Percentiles rank a stretch among this genome's conserved stretches.
phyloP scores from a whole-genome alignment of 1,284 basidiomycete species.

The Trichosporon sp. region DNA sequence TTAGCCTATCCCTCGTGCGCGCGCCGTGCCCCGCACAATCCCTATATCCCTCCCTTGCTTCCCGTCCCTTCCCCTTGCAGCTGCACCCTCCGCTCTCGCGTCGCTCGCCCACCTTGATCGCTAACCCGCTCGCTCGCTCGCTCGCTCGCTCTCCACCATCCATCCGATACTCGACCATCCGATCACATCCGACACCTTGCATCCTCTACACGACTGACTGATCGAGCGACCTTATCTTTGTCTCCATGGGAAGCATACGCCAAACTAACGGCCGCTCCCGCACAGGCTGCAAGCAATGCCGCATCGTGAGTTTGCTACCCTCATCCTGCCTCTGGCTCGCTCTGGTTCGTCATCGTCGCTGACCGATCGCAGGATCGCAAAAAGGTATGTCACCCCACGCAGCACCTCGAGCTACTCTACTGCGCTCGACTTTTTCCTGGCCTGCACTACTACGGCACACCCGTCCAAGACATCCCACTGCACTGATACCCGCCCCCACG shows the following conservation, averaged over 20 bases:
- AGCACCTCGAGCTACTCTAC: too few species aligned
- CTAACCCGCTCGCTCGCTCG: too few species aligned
- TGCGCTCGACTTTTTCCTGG: neutral
- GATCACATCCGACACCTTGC: too few species aligned
- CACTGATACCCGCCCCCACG: neutral
- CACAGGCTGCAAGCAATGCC: slow-evolving; percentile 15
- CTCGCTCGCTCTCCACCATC: neutral
- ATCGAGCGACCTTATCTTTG: too few species aligned
- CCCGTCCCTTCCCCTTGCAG: too few species aligned
- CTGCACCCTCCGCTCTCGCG: too few species aligned
- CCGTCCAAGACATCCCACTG: too few species aligned
- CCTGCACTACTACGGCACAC: neutral
- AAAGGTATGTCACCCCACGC: slow-evolving; percentile 1
- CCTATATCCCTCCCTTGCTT: too few species aligned
- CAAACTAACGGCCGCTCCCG: slow-evolving; percentile 14
- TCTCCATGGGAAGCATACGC: slow-evolving; percentile 12
- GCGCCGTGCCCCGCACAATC: too few species aligned
- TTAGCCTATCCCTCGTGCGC: neutral
- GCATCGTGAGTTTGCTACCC: slow-evolving; percentile 5
- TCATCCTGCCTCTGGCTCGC: neutral
- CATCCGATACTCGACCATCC: neutral
- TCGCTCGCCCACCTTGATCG: too few species aligned
- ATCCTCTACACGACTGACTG: neutral
- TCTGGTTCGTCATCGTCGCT: too few species aligned
- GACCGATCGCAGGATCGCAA: slow-evolving; percentile 10